Conservation (phyloP, 257 asterid genomes). For the Nicotiana sylvestris region DNA sequence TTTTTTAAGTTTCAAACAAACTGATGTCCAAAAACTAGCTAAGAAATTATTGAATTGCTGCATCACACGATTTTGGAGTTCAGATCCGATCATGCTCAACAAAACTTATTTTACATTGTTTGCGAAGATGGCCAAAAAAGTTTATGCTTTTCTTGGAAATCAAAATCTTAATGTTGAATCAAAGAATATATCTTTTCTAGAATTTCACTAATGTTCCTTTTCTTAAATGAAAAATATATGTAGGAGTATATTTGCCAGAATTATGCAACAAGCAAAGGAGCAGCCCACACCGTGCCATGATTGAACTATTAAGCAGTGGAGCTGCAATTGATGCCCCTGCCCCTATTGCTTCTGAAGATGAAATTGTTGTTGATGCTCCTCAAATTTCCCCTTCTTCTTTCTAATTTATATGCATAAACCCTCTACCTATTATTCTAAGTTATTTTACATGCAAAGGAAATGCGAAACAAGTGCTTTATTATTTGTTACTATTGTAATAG, state of each 20-base stretch:
- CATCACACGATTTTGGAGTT: background rate
- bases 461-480: background rate
- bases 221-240: background rate
- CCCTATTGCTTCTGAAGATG: background rate
- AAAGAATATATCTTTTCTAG: background rate
- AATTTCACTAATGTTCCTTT: background rate
- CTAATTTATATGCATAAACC: background rate
- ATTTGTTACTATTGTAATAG: background rate
- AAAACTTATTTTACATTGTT: background rate
- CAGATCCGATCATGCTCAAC: background rate
- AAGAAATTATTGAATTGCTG: background rate
- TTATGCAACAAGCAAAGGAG: constrained; percentile 44
- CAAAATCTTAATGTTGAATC: background rate
- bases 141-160: background rate
- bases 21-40: too few species aligned
- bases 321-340: constrained; percentile 13
- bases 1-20: too few species aligned
- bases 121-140: background rate
- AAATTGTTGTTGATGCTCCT: constrained; percentile 9
- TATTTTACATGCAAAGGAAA: background rate
- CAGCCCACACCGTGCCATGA: constrained; percentile 53
- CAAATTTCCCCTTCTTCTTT: constrained; percentile 1
- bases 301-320: constrained; percentile 49
- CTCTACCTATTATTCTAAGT: background rate
- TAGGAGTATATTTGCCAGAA: constrained; percentile 59